phyloP scores from a whole-genome alignment of 768 basidiomycete species.

The Leucosporidium yakuticum region DNA sequence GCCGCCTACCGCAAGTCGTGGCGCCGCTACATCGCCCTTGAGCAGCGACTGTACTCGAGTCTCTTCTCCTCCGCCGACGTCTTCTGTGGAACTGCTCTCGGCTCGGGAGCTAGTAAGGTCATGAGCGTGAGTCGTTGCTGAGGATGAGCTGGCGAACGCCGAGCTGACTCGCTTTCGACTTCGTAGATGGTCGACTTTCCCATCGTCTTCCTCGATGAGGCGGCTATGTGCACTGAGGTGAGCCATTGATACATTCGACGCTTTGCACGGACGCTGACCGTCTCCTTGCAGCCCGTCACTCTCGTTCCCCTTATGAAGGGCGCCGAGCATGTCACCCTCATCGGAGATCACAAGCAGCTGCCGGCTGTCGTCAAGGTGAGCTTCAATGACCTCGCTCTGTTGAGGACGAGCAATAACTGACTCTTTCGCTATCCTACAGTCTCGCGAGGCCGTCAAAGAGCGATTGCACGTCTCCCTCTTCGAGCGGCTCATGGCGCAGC shows the following conservation, averaged over 20 bases:
- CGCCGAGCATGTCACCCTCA: slow-evolving; percentile 73
- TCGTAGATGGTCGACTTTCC: slow-evolving; percentile 64
- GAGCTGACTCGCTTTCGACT: neutral
- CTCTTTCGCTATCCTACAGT: slow-evolving; percentile 42
- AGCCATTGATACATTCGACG: neutral
- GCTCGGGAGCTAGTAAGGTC: slow-evolving; percentile 21
- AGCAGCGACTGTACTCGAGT: slow-evolving; percentile 61
- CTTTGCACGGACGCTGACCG: neutral
- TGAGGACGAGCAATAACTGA: neutral
- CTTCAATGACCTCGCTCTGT: neutral
- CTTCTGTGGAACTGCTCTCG: slow-evolving; percentile 46
- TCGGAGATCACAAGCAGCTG: slow-evolving; percentile 95
- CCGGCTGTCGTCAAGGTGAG: slow-evolving; percentile 65
- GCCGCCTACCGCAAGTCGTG: slow-evolving; percentile 43
- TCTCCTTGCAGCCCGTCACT: slow-evolving; percentile 56
- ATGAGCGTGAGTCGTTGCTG: slow-evolving; percentile 13
- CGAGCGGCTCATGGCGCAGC: slow-evolving; percentile 78
- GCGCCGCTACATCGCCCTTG: slow-evolving; percentile 53
- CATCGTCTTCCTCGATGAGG: slow-evolving; percentile 88
- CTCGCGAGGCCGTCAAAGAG: slow-evolving; percentile 62
- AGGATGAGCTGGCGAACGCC: neutral
- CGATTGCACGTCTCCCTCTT: slow-evolving; percentile 79
- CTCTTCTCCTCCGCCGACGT: slow-evolving; percentile 65
- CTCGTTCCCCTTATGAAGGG: slow-evolving; percentile 91
- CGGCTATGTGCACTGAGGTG: slow-evolving; percentile 84